These are phyloP conservation scores for Metschnikowia koreensis DNA, from an alignment of 805 yeast species.

Conservation along the genomic window DNA sequence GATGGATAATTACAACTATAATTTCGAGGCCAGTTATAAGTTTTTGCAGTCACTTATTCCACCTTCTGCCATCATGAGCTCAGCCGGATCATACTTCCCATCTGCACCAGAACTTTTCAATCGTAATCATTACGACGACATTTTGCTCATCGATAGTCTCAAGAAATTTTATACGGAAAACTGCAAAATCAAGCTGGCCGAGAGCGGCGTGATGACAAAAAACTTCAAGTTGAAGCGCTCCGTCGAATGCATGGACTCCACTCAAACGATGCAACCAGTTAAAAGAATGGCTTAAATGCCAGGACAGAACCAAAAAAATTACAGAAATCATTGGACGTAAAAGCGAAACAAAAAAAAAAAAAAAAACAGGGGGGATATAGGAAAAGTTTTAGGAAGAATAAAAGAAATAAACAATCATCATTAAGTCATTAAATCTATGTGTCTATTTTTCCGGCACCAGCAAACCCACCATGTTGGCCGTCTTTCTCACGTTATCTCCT, in stretches of 20 bases:
- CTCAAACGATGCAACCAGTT: background rate
- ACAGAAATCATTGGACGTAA: background rate
- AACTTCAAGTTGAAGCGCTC: conserved; percentile 31
- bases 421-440: background rate
- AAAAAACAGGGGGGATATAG: background rate
- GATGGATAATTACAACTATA: conserved; percentile 41
- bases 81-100: background rate
- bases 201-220: conserved; percentile 24
- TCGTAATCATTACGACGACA: conserved; percentile 37
- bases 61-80: background rate
- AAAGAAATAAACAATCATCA: background rate
- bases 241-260: conserved; percentile 9
- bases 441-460: conserved; percentile 30
- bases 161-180: conserved; percentile 39
- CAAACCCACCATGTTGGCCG: conserved; percentile 89
- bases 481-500: conserved; percentile 69
- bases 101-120: conserved; percentile 16
- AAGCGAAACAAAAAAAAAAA: background rate
- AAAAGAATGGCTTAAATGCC: conserved; percentile 9
- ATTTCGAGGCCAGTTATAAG: conserved; percentile 30
- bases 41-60: conserved; percentile 21
- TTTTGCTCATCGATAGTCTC: conserved; percentile 38
- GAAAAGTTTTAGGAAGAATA: background rate
- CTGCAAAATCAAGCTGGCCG: conserved; percentile 26
- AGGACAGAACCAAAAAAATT: background rate